Evolutionary conservation across 2,329 filamentous ascomycete species (phyloP), one percentile per base, ranked within the genome.

Genomic region (Pyrenochaeta sp.): DNA sequence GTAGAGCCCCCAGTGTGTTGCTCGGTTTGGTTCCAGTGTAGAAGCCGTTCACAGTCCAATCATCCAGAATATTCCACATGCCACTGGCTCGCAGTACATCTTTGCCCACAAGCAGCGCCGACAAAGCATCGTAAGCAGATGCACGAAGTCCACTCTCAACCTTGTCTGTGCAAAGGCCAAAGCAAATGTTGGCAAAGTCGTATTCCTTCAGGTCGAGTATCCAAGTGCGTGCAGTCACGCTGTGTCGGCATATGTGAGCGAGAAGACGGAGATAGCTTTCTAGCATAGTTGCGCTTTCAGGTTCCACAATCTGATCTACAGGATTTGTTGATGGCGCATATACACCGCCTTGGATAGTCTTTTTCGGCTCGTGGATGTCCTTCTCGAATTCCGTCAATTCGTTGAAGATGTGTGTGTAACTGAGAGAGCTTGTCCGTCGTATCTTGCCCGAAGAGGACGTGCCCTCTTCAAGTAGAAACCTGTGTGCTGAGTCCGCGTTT

Each of bases 201-300:
- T 91, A 88, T 5, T 82, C 83, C 18, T 87, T 83, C 52, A 86
- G 79, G 36, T 86, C 83, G 18, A 96, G 79, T 54, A 98, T 82
- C 81, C 89, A 97, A 30, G 84, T 78, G 44, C 94, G 85, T 1
- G 92, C 90, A 17, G 82, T 79, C 53, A 84, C 81, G 68, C 91
- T 97, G 69, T 94, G 87, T 18, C 84, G 82, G 57, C 89, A 88
- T 9, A 99, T 81, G 73, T 96, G 92, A 3, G 91, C 87, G 65
- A 97, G 90, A 4, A 99, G 83, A 27, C 94, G 87, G 46, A 99
- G 82, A 72, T 98, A 98, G 64, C 92, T 94, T 71, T 97, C 92
- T 23, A 99, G 82, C 91, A 99, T 97, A 77, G 97, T 90, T n/a
- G 90, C 88, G 35, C 91, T 96, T 74, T 99, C 96, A 3, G 92